Percentiles rank a stretch among this genome's conserved stretches.
phyloP scores from a whole-genome alignment of 192 early-diverging fungal species.

The Coemansia furcata region DNA sequence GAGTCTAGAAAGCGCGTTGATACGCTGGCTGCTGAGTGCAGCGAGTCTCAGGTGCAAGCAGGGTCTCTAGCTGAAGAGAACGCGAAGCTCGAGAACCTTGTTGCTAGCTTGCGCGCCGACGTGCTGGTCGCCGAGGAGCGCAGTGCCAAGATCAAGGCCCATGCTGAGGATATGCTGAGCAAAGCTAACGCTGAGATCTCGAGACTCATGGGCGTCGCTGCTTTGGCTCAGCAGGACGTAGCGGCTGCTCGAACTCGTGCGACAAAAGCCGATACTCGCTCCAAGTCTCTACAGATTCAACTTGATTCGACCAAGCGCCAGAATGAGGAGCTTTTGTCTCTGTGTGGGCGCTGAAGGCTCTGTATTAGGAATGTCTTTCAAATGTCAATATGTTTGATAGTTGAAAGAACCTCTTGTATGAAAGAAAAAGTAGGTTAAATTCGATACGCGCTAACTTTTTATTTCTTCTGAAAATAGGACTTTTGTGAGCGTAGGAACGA shows the following conservation, averaged over 20 bases:
- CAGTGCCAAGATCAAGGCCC: conserved; percentile 29
- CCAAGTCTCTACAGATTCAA: conserved; percentile 33
- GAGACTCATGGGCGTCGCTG: conserved; percentile 6
- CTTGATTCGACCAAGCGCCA: conserved; percentile 33
- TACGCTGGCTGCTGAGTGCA: conserved; percentile 14
- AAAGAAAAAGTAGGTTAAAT: background rate
- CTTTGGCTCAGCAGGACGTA: conserved; percentile 3
- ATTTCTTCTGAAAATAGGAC: background rate
- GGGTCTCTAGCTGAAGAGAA: conserved; percentile 20
- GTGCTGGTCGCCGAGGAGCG: conserved; percentile 43
- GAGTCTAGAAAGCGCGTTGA: background rate
- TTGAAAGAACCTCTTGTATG: background rate
- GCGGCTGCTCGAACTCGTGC: background rate
- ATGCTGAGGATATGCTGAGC: conserved; percentile 39
- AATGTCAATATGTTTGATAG: background rate
- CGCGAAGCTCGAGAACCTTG: conserved; percentile 19
- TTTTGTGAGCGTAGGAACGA: background rate
- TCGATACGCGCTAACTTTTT: background rate
- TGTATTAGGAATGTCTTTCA: background rate
- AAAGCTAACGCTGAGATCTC: conserved; percentile 42
- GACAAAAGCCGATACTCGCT: conserved; percentile 20
- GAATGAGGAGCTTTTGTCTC: conserved; percentile 28
- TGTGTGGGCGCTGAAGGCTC: conserved; percentile 32
- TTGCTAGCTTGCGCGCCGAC: conserved; percentile 23
- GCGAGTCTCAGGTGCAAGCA: conserved; percentile 11